A percentile compares a stretch with the other conserved stretches of the same genome.
These are phyloP conservation scores for Phyllosticta citribraziliensis DNA, from an alignment of 2,329 filamentous ascomycete species.

Conservation along the genomic window DNA sequence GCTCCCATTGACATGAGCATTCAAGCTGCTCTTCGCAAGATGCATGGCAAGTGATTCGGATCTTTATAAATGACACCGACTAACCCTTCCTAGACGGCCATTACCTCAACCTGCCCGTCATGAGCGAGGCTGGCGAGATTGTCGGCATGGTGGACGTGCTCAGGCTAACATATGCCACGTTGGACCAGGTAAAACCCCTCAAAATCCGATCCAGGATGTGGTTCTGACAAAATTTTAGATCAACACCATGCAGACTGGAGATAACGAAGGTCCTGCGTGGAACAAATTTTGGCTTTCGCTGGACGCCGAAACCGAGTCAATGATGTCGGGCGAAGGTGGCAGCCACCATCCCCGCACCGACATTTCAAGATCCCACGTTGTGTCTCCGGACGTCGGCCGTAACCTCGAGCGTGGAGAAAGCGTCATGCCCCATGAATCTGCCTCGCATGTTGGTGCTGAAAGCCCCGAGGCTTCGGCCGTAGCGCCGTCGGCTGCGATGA, in stretches of 20 bases:
- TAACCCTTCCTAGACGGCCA: slow-evolving; percentile 62
- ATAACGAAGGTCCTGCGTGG: slow-evolving; percentile 93
- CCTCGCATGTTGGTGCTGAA: slow-evolving; percentile 79
- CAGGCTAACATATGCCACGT: slow-evolving; percentile 93
- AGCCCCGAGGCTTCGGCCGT: slow-evolving; percentile 61
- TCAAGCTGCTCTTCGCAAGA: slow-evolving; percentile 93
- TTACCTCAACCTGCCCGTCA: slow-evolving; percentile 94
- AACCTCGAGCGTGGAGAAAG: slow-evolving; percentile 64
- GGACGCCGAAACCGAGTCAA: slow-evolving; percentile 87
- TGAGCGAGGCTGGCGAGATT: slow-evolving; percentile 95
- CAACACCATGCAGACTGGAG: slow-evolving; percentile 82
- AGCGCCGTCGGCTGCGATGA: slow-evolving; percentile 45
- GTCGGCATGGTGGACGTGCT: slow-evolving; percentile 99
- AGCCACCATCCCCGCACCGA: slow-evolving; percentile 57
- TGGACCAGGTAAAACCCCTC: slow-evolving; percentile 64
- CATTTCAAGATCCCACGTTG: slow-evolving; percentile 60
- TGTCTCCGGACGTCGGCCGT: slow-evolving; percentile 68
- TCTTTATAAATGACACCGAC: background rate
- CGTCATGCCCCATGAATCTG: slow-evolving; percentile 85
- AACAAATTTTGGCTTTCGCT: slow-evolving; percentile 99
- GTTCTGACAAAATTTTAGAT: slow-evolving; percentile 38
- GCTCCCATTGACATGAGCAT: slow-evolving; percentile 99
- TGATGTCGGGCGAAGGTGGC: slow-evolving; percentile 85
- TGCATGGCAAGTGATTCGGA: slow-evolving; percentile 65
- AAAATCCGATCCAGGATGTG: background rate